Evolutionary conservation across 352 stramenopile genomes (phyloP).

Genomic region (Pythium monospermum): DNA sequence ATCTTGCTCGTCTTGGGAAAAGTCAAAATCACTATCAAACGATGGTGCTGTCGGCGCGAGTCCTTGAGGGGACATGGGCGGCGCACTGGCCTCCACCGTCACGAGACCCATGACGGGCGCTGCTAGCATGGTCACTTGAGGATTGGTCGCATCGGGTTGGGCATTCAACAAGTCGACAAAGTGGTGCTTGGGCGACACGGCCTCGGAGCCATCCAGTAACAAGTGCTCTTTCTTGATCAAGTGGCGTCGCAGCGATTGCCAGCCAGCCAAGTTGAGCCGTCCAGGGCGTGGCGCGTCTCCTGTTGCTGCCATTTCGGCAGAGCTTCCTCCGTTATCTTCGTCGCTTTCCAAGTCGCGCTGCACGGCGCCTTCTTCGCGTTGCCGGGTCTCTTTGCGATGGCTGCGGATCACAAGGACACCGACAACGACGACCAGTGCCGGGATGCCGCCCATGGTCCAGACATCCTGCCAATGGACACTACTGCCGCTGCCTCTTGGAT

Average conservation of each 20-base stretch:
- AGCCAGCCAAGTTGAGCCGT: constrained; percentile 11
- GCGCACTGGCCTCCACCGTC: constrained; percentile 9
- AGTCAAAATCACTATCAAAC: constrained; percentile 17
- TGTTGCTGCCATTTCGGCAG: not conserved
- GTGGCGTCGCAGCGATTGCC: constrained; percentile 7
- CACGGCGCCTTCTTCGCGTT: constrained; percentile 2
- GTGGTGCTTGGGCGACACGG: constrained; percentile 11
- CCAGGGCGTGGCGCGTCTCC: not conserved
- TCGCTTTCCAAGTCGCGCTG: not conserved
- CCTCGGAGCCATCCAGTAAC: constrained; percentile 1
- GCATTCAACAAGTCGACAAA: constrained; percentile 15
- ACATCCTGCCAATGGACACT: constrained; percentile 12
- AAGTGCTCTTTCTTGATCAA: constrained; percentile 12
- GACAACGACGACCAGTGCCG: constrained; percentile 13
- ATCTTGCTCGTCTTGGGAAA: constrained; percentile 6
- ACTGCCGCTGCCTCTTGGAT: not conserved
- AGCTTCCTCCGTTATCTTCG: not conserved
- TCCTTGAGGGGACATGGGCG: constrained; percentile 9
- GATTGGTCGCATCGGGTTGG: constrained; percentile 1
- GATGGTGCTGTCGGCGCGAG: constrained; percentile 15
- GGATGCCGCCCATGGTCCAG: constrained; percentile 19
- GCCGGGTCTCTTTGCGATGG: constrained; percentile 6
- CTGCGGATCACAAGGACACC: constrained; percentile 15
- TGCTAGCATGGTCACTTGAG: constrained; percentile 3
- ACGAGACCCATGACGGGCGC: constrained; percentile 10